These are phyloP conservation scores for Gastrolobium bilobum DNA, from an alignment of 306 rosid genomes.

Conservation along the genomic window DNA sequence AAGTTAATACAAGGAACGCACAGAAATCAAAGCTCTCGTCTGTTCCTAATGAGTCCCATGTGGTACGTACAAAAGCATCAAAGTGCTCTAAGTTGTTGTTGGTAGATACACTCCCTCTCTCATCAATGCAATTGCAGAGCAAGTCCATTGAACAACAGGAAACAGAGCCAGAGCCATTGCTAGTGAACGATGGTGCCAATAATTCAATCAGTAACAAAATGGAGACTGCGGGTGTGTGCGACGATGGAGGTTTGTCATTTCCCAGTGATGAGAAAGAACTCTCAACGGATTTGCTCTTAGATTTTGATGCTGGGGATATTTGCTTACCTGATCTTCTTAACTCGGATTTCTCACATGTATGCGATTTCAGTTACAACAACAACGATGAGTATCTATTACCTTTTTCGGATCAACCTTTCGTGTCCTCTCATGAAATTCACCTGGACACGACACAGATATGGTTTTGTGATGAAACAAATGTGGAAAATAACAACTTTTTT, in stretches of 20 bases:
- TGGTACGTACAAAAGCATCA: constrained; percentile 47
- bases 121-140: neutral
- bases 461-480: neutral
- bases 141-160: neutral
- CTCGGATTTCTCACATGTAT: constrained; percentile 33
- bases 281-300: constrained; percentile 12
- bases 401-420: constrained; percentile 5
- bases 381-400: neutral
- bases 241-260: neutral
- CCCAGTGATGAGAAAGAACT: neutral
- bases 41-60: neutral
- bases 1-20: neutral
- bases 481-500: neutral
- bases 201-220: neutral
- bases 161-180: neutral
- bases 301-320: constrained; percentile 33
- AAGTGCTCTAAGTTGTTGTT: constrained; percentile 39
- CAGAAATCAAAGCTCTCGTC: neutral
- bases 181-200: neutral
- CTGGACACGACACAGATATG: neutral
- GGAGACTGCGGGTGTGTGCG: neutral
- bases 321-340: constrained; percentile 38
- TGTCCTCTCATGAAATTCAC: constrained; percentile 22
- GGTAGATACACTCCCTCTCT: neutral
- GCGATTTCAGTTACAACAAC: constrained; percentile 20